Conservation (phyloP, 305 asterid genomes). For the Galium porrigens region DNA sequence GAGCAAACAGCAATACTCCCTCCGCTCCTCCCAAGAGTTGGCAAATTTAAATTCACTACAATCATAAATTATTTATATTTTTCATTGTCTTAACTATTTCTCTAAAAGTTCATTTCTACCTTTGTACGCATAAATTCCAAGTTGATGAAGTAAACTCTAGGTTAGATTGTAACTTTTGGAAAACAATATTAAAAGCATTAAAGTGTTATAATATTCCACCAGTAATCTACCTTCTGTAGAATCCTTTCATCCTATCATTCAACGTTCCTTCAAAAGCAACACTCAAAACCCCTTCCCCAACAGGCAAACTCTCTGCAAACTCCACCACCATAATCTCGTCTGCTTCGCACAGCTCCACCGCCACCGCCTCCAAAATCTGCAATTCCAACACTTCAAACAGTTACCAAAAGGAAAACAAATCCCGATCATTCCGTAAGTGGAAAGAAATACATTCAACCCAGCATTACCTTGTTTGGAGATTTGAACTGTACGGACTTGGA, state of each 20-base stretch:
- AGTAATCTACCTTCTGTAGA: constrained; percentile 59
- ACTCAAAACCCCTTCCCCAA: constrained; percentile 54
- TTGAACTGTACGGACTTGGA: constrained; percentile 45
- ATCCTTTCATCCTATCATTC: constrained; percentile 93
- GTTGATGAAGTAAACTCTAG: not conserved
- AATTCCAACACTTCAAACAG: not conserved
- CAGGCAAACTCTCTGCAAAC: constrained; percentile 56
- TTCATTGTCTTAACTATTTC: not conserved
- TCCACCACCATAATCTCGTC: constrained; percentile 71
- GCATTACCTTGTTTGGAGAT: constrained; percentile 33
- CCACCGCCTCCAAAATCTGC: constrained; percentile 49
- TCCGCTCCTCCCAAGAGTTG: too few relatives aligned
- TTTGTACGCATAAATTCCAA: not conserved
- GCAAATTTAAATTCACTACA: too few relatives aligned
- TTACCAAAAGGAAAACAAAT: not conserved
- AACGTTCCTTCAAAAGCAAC: constrained; percentile 64
- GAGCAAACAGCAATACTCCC: too few relatives aligned
- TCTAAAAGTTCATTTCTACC: not conserved
- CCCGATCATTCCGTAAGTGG: not conserved
- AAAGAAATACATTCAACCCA: not conserved
- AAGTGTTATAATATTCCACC: not conserved
- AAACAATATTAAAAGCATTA: not conserved
- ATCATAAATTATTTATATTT: not conserved
- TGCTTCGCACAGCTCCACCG: constrained; percentile 41
- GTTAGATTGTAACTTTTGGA: not conserved